Conservation (phyloP, 2,329 filamentous ascomycete genomes). For the Sarocladium kiliense region DNA sequence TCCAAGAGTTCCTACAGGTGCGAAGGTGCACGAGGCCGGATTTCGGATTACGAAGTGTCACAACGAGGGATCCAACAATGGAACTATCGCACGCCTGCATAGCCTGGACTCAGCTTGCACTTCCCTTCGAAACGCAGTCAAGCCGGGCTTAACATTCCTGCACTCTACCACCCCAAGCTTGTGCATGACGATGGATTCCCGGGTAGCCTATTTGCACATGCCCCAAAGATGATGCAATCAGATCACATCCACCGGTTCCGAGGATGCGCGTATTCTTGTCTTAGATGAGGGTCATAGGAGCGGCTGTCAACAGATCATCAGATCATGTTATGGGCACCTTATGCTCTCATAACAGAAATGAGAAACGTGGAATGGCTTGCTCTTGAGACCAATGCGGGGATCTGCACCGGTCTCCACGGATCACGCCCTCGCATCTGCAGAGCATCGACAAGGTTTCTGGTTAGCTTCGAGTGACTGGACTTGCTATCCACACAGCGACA, state of each 20-base stretch:
- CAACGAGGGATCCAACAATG: background rate
- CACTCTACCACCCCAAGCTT: background rate
- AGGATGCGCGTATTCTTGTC: too few relatives aligned
- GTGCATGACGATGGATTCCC: background rate
- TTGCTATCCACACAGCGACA: too few relatives aligned
- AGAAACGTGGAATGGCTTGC: background rate
- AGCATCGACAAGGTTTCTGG: background rate
- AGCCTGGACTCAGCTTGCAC: background rate
- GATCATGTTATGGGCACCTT: background rate
- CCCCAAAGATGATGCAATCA: too few relatives aligned
- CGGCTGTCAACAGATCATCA: background rate
- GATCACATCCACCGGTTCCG: too few relatives aligned
- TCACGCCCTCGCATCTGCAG: background rate
- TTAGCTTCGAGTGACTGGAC: background rate
- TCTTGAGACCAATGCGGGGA: background rate
- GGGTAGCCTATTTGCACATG: too few relatives aligned
- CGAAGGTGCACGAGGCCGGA: background rate
- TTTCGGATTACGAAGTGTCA: background rate
- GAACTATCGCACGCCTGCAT: constrained; percentile 1
- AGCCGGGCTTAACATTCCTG: background rate
- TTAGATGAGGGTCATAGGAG: background rate
- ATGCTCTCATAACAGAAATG: background rate
- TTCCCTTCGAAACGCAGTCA: background rate
- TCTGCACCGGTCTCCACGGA: background rate
- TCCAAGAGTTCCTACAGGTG: too few relatives aligned